Base-by-base conservation (phyloP, 257 asterid genomes). In the Penstemon eatonii region DNA sequence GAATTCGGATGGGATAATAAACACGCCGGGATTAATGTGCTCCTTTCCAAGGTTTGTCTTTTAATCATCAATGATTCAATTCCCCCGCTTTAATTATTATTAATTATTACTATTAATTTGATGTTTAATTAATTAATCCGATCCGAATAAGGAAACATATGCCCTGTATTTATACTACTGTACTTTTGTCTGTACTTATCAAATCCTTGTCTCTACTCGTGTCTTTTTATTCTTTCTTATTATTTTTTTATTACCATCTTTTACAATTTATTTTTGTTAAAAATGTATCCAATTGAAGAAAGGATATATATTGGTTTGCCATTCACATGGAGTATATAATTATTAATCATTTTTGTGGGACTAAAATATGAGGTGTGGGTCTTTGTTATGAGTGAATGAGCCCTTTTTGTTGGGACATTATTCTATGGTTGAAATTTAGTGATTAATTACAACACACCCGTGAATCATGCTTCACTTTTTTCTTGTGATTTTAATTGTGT, bases 1-100 rank as follows among this genome's bases (percentile, higher is more conserved):
- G 98, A 89, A 81, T 89, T 91, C 65, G 98, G 98, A 37, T 89
- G 98, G 98, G 96, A 87, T 75, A 89, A 91, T 83, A 89, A 91
- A 76, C 98, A 91, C 45, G 96, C 98, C 5, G 95, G 98, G 44
- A 91, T 91, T 66, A 87, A 91, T 78, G 85, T 91, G 4, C 95
- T 91, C 72, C 84, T 89, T 54, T 87, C 98, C 81, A 89, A 91
- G 97, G 96, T 88, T 55, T 44, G 62, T 60, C 40, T 18, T 36
- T 13, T 40, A n/a, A 7, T 15, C 8, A n/a, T n/a, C n/a, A n/a
- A n/a, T n/a, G n/a, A n/a, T n/a, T n/a, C n/a, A n/a, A n/a, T n/a
- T n/a, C n/a, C n/a, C n/a, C n/a, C n/a, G n/a, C n/a, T n/a, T n/a
- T n/a, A n/a, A n/a, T n/a, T n/a, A n/a, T n/a, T n/a, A n/a, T 46